Evolutionary conservation across 176 grass and related monocot species (phyloP).

Genomic region (Rhynchospora breviuscula): DNA sequence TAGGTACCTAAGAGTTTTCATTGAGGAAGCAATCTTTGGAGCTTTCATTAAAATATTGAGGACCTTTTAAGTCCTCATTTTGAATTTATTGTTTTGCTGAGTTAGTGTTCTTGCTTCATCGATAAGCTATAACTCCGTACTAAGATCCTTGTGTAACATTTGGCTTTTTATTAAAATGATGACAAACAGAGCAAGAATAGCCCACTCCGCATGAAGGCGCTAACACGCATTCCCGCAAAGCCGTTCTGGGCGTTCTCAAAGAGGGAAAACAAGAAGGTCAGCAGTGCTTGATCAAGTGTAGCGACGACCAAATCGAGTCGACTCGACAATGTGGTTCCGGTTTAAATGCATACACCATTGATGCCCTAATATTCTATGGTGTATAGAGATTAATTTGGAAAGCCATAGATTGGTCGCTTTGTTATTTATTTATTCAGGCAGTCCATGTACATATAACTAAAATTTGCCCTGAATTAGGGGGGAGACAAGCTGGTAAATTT

Average conservation of each 20-base stretch:
- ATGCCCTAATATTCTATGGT: background rate
- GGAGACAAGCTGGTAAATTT: slow-evolving; percentile 10
- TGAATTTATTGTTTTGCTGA: no score
- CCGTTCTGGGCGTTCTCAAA: slow-evolving; percentile 30
- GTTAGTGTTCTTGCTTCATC: no score
- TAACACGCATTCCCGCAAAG: slow-evolving; percentile 43
- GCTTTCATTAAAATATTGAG: no score
- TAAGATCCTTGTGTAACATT: background rate
- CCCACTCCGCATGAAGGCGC: slow-evolving; percentile 65
- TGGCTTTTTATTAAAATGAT: background rate
- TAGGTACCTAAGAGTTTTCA: background rate
- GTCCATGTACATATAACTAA: slow-evolving; percentile 24
- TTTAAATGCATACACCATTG: slow-evolving; percentile 4
- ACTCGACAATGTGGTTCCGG: background rate
- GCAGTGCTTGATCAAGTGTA: slow-evolving; percentile 38
- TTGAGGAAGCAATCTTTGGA: no score
- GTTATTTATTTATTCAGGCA: slow-evolving; percentile 24
- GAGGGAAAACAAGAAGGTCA: slow-evolving; percentile 41
- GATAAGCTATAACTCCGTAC: background rate
- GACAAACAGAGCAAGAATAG: slow-evolving; percentile 61
- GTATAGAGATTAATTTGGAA: slow-evolving; percentile 5
- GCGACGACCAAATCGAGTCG: background rate
- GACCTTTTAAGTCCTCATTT: no score
- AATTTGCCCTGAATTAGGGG: slow-evolving; percentile 12
- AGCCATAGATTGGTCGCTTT: background rate